phyloP scores from a whole-genome alignment of 2,329 filamentous ascomycete genomes.

The Chrysoporthe cubensis region DNA sequence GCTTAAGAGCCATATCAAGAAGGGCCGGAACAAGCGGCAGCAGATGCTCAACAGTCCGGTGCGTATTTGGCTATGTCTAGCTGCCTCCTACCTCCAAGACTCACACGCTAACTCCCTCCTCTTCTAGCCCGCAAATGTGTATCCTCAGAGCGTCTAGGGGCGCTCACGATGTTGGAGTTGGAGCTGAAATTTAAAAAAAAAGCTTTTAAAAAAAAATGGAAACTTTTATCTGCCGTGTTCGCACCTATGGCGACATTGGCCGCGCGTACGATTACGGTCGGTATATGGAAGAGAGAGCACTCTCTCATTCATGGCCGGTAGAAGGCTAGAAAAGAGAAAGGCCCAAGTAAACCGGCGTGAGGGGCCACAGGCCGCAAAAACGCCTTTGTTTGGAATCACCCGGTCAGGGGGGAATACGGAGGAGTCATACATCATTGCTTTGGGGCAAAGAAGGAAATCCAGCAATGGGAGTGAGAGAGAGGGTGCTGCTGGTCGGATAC shows the following conservation, averaged over 20 bases:
- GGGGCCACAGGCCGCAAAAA: too few species aligned
- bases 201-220: neutral
- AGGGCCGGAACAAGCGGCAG: constrained; percentile 91
- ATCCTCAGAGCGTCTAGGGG: constrained; percentile 29
- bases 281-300: neutral
- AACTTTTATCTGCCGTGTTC: too few species aligned
- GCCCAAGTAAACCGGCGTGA: neutral
- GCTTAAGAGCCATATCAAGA: constrained; percentile 98
- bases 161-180: constrained; percentile 1
- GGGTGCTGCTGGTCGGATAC: neutral
- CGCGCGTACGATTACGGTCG: constrained; percentile 5
- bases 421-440: neutral
- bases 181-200: neutral
- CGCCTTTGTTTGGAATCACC: too few species aligned
- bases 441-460: neutral
- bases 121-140: constrained; percentile 28
- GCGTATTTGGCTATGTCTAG: constrained; percentile 48
- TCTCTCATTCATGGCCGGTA: constrained; percentile 26
- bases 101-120: constrained; percentile 4
- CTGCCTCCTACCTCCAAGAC: neutral
- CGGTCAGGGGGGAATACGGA: constrained; percentile 12
- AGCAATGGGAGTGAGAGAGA: constrained; percentile 1
- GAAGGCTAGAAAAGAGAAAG: constrained; percentile 21
- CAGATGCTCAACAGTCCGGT: constrained; percentile 96
- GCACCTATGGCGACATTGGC: neutral